These are phyloP conservation scores for Zelonia costaricensis DNA, from an alignment of 208 protist genomes.

Conservation along the genomic window DNA sequence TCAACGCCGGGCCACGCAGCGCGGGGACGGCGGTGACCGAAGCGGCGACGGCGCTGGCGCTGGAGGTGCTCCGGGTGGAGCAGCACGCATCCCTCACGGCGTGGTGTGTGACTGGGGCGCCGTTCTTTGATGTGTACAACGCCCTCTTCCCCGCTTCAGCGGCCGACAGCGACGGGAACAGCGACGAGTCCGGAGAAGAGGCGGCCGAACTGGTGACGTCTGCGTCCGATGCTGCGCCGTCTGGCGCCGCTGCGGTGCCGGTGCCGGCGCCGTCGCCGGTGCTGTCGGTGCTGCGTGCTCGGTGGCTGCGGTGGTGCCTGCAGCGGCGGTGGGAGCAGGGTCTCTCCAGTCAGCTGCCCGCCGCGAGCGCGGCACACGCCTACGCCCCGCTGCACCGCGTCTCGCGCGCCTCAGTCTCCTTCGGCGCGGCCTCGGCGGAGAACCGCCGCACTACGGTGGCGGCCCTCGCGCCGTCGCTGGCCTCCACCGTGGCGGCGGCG, in stretches of 20 bases:
- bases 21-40: background rate
- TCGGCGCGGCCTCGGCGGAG: no score
- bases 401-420: background rate
- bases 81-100: slow-evolving; percentile 1
- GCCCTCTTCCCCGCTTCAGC: slow-evolving; percentile 11
- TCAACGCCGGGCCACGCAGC: background rate
- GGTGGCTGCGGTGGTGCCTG: slow-evolving; percentile 31
- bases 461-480: no score
- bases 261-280: slow-evolving; percentile 1
- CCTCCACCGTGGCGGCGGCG: background rate
- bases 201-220: background rate
- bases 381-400: background rate
- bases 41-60: slow-evolving; percentile 15
- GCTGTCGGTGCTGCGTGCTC: slow-evolving; percentile 25
- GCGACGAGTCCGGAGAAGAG: background rate
- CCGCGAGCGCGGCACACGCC: background rate
- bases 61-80: slow-evolving; percentile 27
- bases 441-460: slow-evolving; percentile 1
- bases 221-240: background rate
- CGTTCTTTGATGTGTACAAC: slow-evolving; percentile 26
- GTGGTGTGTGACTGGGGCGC: background rate
- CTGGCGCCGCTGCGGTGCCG: background rate
- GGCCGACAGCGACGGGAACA: background rate
- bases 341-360: background rate
- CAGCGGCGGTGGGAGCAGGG: slow-evolving; percentile 15